Evolutionary conservation across 2,329 filamentous ascomycete genomes (phyloP).

Genomic region (Trichoderma lentiforme): DNA sequence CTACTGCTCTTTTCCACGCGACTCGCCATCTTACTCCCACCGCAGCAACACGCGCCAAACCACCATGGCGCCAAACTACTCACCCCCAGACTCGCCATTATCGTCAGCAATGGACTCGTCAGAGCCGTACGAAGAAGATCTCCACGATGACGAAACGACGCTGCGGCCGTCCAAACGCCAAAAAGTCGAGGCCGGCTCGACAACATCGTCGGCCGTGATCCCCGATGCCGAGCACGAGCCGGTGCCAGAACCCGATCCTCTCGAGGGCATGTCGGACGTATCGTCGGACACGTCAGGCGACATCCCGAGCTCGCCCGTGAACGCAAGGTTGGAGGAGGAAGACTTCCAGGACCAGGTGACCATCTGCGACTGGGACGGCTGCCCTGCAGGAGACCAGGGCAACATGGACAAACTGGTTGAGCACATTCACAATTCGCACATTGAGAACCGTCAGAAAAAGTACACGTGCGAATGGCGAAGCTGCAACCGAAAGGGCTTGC

Average conservation of each 20-base stretch:
- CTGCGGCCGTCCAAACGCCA: slow-evolving; percentile 47
- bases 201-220: slow-evolving; percentile 43
- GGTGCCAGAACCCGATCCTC: slow-evolving; percentile 48
- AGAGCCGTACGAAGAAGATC: slow-evolving; percentile 47
- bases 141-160: slow-evolving; percentile 36
- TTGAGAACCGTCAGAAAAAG: slow-evolving; percentile 88
- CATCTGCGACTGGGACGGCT: slow-evolving; percentile 74
- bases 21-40: neutral
- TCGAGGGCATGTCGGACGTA: slow-evolving; percentile 65
- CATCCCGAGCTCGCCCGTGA: slow-evolving; percentile 67
- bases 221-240: slow-evolving; percentile 44
- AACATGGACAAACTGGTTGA: slow-evolving; percentile 81
- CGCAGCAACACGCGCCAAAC: slow-evolving; percentile 21
- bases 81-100: slow-evolving; percentile 45
- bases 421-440: slow-evolving; percentile 89
- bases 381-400: slow-evolving; percentile 64
- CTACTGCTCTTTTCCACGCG: neutral
- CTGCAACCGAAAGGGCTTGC: slow-evolving; percentile 81
- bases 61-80: slow-evolving; percentile 36
- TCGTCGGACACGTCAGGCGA: slow-evolving; percentile 90
- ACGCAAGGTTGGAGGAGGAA: slow-evolving; percentile 68
- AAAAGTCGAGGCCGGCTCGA: slow-evolving; percentile 44
- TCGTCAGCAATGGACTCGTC: slow-evolving; percentile 45
- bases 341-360: slow-evolving; percentile 76
- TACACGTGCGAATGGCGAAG: slow-evolving; percentile 98